Conservation (phyloP, 805 yeast genomes). For the Wickerhamomyces bovis region DNA sequence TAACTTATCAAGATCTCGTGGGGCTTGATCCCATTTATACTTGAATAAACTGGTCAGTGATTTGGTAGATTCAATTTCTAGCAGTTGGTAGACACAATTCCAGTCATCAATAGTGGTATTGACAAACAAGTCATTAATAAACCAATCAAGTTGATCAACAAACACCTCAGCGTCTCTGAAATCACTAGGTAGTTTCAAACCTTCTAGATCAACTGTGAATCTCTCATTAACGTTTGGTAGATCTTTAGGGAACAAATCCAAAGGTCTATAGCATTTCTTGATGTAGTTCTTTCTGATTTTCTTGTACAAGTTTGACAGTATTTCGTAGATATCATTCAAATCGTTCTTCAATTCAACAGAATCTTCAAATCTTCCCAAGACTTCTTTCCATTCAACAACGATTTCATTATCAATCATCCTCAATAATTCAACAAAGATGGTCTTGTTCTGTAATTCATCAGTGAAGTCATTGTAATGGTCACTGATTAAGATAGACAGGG, state of each 20-base stretch:
- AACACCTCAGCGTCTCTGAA: slow-evolving; percentile 51
- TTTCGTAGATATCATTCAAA: slow-evolving; percentile 24
- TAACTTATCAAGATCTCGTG: slow-evolving; percentile 46
- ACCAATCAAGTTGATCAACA: slow-evolving; percentile 55
- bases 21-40: slow-evolving; percentile 31
- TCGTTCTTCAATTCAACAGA: slow-evolving; percentile 18
- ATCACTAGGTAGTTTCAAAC: slow-evolving; percentile 27
- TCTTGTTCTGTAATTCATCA: slow-evolving; percentile 56
- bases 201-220: neutral
- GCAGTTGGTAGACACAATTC: slow-evolving; percentile 65
- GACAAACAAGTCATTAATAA: slow-evolving; percentile 51
- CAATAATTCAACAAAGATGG: slow-evolving; percentile 55
- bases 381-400: slow-evolving; percentile 41
- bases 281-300: slow-evolving; percentile 64
- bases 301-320: slow-evolving; percentile 44
- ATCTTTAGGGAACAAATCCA: slow-evolving; percentile 18
- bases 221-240: slow-evolving; percentile 5
- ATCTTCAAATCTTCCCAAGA: slow-evolving; percentile 20
- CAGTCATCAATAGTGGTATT: slow-evolving; percentile 66
- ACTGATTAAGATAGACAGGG: slow-evolving; percentile 60
- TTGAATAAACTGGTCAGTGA: slow-evolving; percentile 52
- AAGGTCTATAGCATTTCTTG: slow-evolving; percentile 63
- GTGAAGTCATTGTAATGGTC: slow-evolving; percentile 73
- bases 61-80: slow-evolving; percentile 64
- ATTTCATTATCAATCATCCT: slow-evolving; percentile 66